These are phyloP conservation scores for Trichopus zeylanicus DNA, from an alignment of 116 monocot genomes.

Conservation along the genomic window DNA sequence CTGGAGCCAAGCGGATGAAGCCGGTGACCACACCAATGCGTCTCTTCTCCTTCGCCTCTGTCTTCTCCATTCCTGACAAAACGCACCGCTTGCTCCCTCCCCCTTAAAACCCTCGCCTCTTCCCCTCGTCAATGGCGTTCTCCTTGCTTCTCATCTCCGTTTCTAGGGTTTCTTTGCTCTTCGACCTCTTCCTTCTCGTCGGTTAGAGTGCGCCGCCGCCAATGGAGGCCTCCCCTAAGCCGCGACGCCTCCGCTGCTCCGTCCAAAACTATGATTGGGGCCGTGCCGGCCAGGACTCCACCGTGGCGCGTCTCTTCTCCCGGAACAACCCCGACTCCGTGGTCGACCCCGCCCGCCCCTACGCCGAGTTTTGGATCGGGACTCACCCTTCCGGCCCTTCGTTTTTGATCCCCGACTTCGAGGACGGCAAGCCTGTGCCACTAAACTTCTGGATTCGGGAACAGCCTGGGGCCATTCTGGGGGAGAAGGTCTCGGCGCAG, in stretches of 20 bases:
- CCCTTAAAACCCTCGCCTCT: neutral
- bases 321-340: slow-evolving; percentile 23
- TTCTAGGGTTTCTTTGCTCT: neutral
- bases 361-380: slow-evolving; percentile 98
- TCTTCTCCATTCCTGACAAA: too few relatives aligned
- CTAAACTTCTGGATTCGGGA: slow-evolving; percentile 48
- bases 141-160: neutral
- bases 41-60: too few relatives aligned
- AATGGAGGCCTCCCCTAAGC: neutral
- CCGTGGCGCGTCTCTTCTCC: slow-evolving; percentile 46
- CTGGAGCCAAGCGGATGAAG: too few relatives aligned
- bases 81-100: neutral
- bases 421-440: neutral
- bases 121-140: neutral
- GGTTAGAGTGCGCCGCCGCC: neutral
- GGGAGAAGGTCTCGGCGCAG: slow-evolving; percentile 35
- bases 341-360: slow-evolving; percentile 33
- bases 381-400: slow-evolving; percentile 82
- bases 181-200: too few relatives aligned
- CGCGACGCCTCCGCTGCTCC: slow-evolving; percentile 47
- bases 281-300: slow-evolving; percentile 37
- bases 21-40: too few relatives aligned
- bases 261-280: slow-evolving; percentile 94
- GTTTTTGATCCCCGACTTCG: slow-evolving; percentile 3
- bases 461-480: slow-evolving; percentile 40